Percentiles rank a stretch among this genome's conserved stretches.
Conservation (phyloP, 75 land plant species). For the Pinus tabuliformis region DNA sequence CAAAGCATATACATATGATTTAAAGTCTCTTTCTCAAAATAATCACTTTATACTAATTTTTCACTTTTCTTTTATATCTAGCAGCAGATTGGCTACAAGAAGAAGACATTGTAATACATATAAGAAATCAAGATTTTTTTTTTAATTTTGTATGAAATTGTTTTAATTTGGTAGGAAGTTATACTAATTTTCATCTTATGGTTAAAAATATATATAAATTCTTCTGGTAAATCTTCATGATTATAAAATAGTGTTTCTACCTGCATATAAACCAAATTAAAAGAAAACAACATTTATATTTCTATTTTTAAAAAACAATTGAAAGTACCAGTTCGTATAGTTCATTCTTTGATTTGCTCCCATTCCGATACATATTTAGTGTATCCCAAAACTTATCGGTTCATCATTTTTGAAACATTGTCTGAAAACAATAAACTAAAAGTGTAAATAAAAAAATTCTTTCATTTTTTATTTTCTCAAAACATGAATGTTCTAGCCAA, state of each 20-base stretch:
- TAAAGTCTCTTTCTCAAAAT: too few relatives aligned
- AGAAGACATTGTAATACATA: too few relatives aligned
- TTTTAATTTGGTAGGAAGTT: too few relatives aligned
- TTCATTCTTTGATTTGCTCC: slow-evolving; percentile 67
- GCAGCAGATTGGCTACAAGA: too few relatives aligned
- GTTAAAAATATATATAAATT: slow-evolving; percentile 84
- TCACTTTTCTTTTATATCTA: too few relatives aligned
- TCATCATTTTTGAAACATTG: slow-evolving; percentile 74
- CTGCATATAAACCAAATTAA: slow-evolving; percentile 20
- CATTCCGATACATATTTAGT: slow-evolving; percentile 73
- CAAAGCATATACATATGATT: too few relatives aligned
- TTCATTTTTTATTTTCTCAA: not conserved
- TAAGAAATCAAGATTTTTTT: too few relatives aligned
- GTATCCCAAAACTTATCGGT: slow-evolving; percentile 77
- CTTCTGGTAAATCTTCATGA: slow-evolving; percentile 74
- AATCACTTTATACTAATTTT: too few relatives aligned
- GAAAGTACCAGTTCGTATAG: slow-evolving; percentile 72
- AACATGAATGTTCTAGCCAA: not conserved
- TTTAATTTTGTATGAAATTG: too few relatives aligned
- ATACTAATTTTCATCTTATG: slow-evolving; percentile 1
- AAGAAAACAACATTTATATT: not conserved
- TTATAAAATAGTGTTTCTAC: slow-evolving; percentile 63
- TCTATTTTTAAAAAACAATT: not conserved
- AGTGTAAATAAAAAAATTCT: not conserved
- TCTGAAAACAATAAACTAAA: slow-evolving; percentile 27